Evolutionary conservation across 2,329 filamentous ascomycete species (phyloP), one percentile per base, ranked within the genome.

Genomic region (Cladosporium sp.): DNA sequence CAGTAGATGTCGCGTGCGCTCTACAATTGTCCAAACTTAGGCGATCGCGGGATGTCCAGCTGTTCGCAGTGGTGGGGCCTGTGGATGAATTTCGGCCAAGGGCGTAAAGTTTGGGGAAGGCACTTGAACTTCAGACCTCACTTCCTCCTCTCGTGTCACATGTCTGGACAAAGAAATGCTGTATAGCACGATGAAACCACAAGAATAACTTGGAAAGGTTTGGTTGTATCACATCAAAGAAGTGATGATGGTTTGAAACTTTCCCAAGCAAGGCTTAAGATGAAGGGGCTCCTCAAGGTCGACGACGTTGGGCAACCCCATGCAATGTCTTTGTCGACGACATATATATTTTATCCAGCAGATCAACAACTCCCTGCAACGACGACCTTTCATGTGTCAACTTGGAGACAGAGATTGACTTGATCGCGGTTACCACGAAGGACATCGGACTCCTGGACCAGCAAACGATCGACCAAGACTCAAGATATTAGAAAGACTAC

Each of bases 1-100:
- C 53, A 32, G 36, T 8, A 23, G 16, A 28, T 18, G 51, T 58
- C 61, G 46, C 61, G 51, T 57, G 51, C 21, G 36, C 26, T 34
- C 25, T 23, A n/a, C 51, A 32, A 54, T 54, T 54, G 51, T 16
- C 28, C 39, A 57, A 16, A 8, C 26, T 32, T 49, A 28, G 53
- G n/a, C 61, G 51, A 32, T 57, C 51, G 21, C 23, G 26, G 43
- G 54, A 58, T 36, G 61, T 64, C 51, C 39, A 64, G 53, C 61
- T 64, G 61, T 64, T 36, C 32, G 39, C 34, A 21, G 46, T 64
- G 51, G 61, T 39, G 53, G 61, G 61, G 61, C 36, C 26, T 21
- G 21, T 32, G 25, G 36, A 48, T 62, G 59, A 62, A 62, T 53
- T 62, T 62, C 57, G 57, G 36, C 57, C 57, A 26, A 57, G n/a